Conservation (phyloP, 805 yeast species). For the Komagataella phaffii region DNA sequence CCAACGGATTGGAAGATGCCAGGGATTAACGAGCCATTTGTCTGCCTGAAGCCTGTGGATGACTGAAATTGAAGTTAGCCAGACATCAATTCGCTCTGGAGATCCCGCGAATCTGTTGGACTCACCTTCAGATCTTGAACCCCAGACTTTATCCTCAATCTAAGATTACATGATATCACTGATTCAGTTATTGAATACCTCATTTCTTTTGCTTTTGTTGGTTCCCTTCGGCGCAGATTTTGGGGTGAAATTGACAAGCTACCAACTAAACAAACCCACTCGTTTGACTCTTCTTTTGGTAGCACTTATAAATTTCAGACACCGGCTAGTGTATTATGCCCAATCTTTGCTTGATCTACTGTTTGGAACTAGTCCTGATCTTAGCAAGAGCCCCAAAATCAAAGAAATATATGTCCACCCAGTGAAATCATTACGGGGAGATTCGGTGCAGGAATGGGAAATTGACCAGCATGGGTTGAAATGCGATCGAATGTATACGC, state of each 20-base stretch:
- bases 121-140: background rate
- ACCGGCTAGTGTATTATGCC: background rate
- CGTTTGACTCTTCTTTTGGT: background rate
- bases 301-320: background rate
- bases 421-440: constrained; percentile 12
- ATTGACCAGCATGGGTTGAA: constrained; percentile 11
- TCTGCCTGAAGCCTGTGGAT: background rate
- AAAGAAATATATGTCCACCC: constrained; percentile 10
- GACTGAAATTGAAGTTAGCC: background rate
- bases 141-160: background rate
- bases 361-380: background rate
- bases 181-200: background rate
- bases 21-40: background rate
- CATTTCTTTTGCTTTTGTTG: background rate
- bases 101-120: background rate
- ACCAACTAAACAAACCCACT: background rate
- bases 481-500: constrained; percentile 16
- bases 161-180: background rate
- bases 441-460: constrained; percentile 9
- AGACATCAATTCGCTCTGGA: background rate
- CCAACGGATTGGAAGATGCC: background rate
- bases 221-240: background rate
- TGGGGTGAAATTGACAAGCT: background rate
- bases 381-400: background rate
- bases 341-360: background rate